A percentile compares a stretch with the other conserved stretches of the same genome.
Evolutionary conservation across 2,329 filamentous ascomycete species (phyloP).

Genomic region (Ophiostoma tasmaniense): DNA sequence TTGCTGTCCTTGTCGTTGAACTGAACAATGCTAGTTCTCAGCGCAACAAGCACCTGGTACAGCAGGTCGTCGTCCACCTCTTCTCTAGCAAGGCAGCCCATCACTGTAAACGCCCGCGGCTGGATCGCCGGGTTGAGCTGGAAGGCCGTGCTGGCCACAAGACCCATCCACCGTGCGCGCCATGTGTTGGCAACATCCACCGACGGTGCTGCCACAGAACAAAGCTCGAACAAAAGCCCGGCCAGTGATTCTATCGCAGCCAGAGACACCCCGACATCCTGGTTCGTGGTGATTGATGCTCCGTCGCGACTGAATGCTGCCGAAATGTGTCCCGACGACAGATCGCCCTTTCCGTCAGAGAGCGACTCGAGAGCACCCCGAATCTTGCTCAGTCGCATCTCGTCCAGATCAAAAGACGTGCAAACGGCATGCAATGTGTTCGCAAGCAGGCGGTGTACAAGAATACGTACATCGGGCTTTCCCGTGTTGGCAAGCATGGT

Average conservation of each 20-base stretch:
- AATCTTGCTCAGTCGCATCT: constrained; percentile 47
- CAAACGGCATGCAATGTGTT: constrained; percentile 62
- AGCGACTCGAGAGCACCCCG: constrained; percentile 49
- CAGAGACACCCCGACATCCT: constrained; percentile 45
- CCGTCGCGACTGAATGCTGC: constrained; percentile 41
- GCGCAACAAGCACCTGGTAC: constrained; percentile 61
- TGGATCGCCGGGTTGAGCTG: constrained; percentile 66
- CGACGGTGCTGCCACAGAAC: constrained; percentile 53
- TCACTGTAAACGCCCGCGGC: constrained; percentile 59
- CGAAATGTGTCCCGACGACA: constrained; percentile 42
- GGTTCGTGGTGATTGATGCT: constrained; percentile 44
- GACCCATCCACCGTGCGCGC: constrained; percentile 65
- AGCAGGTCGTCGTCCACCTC: constrained; percentile 64
- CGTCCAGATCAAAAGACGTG: constrained; percentile 56
- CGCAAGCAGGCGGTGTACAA: constrained; percentile 55
- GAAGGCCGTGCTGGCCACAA: constrained; percentile 64
- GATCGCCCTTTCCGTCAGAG: constrained; percentile 50
- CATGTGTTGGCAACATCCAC: constrained; percentile 58
- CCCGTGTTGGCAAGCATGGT: constrained; percentile 64
- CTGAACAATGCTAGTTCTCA: constrained; percentile 55
- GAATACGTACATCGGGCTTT: constrained; percentile 44
- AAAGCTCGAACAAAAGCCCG: constrained; percentile 54
- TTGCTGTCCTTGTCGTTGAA: constrained; percentile 44
- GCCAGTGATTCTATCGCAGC: constrained; percentile 54
- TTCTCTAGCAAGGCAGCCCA: constrained; percentile 62